Conservation (phyloP, 768 basidiomycete genomes). For the Saitozyma podzolica region DNA sequence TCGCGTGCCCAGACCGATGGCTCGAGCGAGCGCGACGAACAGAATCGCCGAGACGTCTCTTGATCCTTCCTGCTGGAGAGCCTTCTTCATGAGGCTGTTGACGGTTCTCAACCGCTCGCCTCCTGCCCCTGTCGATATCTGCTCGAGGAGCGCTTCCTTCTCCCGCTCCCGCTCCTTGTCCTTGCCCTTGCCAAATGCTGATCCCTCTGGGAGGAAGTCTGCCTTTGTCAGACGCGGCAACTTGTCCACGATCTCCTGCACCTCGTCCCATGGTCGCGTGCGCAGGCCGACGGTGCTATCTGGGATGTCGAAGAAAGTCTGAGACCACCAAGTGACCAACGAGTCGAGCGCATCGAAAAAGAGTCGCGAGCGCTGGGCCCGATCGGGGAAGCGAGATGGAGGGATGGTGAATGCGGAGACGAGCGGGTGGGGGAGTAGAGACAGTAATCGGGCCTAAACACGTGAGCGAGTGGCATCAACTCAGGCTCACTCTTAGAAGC, state of each 20-base stretch:
- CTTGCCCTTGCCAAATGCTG: conserved; percentile 48
- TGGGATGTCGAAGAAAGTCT: conserved; percentile 59
- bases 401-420: conserved; percentile 77
- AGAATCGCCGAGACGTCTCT: conserved; percentile 85
- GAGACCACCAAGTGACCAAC: conserved; percentile 82
- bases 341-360: conserved; percentile 78
- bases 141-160: conserved; percentile 45
- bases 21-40: conserved; percentile 85
- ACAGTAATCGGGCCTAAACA: conserved; percentile 78
- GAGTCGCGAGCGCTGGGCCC: conserved; percentile 74
- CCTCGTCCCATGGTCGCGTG: conserved; percentile 74
- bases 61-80: conserved; percentile 73
- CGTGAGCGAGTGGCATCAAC: conserved; percentile 2
- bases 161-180: conserved; percentile 39
- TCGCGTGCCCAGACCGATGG: conserved; percentile 78
- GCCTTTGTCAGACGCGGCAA: conserved; percentile 41
- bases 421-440: conserved; percentile 74
- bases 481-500: conserved; percentile 69
- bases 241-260: conserved; percentile 54
- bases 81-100: conserved; percentile 93
- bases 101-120: conserved; percentile 70
- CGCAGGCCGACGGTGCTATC: conserved; percentile 56
- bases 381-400: conserved; percentile 78
- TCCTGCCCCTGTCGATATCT: conserved; percentile 54
- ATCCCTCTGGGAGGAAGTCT: conserved; percentile 29